These are phyloP conservation scores for Purpureocillium lavendulum DNA, from an alignment of 2,329 filamentous ascomycete genomes.

Conservation along the genomic window DNA sequence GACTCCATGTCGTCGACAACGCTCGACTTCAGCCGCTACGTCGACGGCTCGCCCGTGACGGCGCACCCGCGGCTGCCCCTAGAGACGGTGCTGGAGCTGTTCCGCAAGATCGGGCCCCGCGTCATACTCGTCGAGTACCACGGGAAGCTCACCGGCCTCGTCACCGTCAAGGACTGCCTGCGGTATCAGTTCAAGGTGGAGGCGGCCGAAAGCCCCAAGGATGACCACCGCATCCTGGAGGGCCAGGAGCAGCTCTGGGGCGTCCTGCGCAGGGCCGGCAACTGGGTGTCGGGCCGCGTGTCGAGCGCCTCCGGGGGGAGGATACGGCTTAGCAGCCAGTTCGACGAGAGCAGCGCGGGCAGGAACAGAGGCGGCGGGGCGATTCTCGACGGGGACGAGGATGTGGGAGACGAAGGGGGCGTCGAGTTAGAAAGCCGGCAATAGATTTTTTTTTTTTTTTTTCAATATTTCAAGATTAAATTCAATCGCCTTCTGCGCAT, in stretches of 20 bases:
- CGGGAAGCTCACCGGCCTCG: constrained; percentile 72
- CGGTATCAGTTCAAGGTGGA: constrained; percentile 98
- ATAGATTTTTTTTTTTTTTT: constrained; percentile 4
- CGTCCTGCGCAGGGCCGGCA: constrained; percentile 40
- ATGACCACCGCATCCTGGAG: constrained; percentile 46
- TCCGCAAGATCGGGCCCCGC: constrained; percentile 93
- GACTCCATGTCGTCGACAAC: constrained; percentile 47
- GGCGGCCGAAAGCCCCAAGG: constrained; percentile 65
- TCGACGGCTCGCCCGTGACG: constrained; percentile 82
- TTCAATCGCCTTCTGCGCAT: too few species aligned
- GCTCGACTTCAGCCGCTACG: constrained; percentile 78
- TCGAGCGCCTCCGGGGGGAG: constrained; percentile 45
- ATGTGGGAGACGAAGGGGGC: constrained; percentile 26
- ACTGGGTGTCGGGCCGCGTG: constrained; percentile 52
- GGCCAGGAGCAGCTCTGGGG: constrained; percentile 60
- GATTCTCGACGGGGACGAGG: constrained; percentile 35
- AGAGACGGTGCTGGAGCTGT: constrained; percentile 97
- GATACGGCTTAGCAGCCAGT: constrained; percentile 39
- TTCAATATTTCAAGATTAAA: too few species aligned
- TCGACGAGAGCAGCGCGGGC: constrained; percentile 22
- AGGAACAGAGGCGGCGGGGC: constrained; percentile 36
- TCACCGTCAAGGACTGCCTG: constrained; percentile 94
- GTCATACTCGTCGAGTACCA: constrained; percentile 90
- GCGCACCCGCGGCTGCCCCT: constrained; percentile 86
- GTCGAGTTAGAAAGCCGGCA: constrained; percentile 34